These are phyloP conservation scores for Alopecurus myosuroides DNA, from an alignment of 176 grass and related monocot species.

Conservation along the genomic window DNA sequence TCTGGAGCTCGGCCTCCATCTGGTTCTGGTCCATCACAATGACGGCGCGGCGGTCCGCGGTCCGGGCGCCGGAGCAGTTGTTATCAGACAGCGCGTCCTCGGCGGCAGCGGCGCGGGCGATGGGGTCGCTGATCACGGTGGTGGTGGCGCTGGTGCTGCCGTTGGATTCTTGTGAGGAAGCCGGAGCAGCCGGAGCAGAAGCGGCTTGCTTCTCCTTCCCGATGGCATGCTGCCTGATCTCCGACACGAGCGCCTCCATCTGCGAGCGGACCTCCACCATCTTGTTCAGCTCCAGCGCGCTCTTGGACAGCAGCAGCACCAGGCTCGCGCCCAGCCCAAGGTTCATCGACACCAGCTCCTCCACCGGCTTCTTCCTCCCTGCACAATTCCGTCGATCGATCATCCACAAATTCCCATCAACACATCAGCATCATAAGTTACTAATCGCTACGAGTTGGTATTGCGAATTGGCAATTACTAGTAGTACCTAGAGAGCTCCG, in stretches of 20 bases:
- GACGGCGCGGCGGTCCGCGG: background rate
- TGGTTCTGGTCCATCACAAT: slow-evolving; percentile 43
- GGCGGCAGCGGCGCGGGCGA: slow-evolving; percentile 14
- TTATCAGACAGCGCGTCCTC: slow-evolving; percentile 37
- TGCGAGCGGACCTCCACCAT: slow-evolving; percentile 75
- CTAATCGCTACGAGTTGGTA: background rate
- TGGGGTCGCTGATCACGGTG: slow-evolving; percentile 40
- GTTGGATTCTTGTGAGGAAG: slow-evolving; percentile 20
- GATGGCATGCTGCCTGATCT: slow-evolving; percentile 43
- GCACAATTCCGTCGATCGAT: background rate
- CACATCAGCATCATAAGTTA: background rate
- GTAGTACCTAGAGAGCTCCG: slow-evolving; percentile 37
- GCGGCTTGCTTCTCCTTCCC: slow-evolving; percentile 4
- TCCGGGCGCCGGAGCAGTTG: slow-evolving; percentile 26
- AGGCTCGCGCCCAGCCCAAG: slow-evolving; percentile 69
- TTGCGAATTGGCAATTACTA: background rate
- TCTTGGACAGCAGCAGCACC: slow-evolving; percentile 74
- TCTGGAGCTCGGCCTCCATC: slow-evolving; percentile 74
- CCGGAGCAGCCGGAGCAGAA: background rate
- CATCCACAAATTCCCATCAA: background rate
- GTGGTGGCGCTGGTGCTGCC: too few relatives aligned
- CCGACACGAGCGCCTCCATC: slow-evolving; percentile 70
- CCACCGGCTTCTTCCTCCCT: slow-evolving; percentile 79
- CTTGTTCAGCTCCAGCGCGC: slow-evolving; percentile 76
- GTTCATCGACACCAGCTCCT: slow-evolving; percentile 61